Conservation (phyloP, 2,329 filamentous ascomycete genomes). For the Penicillium corylophilum region DNA sequence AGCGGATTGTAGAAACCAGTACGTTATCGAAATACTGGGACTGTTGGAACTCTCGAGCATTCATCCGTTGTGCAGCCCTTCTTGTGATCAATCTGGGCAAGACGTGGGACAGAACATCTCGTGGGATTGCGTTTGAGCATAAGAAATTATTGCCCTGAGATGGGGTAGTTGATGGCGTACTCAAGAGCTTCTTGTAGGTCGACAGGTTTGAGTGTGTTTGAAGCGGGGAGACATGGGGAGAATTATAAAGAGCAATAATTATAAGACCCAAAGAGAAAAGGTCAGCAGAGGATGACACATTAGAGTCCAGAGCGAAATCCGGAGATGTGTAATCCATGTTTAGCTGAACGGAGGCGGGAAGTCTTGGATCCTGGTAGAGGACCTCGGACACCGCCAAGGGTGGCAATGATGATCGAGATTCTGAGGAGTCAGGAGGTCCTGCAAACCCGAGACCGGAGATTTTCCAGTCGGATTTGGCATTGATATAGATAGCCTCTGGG, state of each 20-base stretch:
- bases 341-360: slow-evolving; percentile 80
- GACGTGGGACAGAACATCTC: slow-evolving; percentile 71
- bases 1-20: slow-evolving; percentile 91
- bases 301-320: slow-evolving; percentile 90
- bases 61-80: slow-evolving; percentile 81
- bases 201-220: slow-evolving; percentile 77
- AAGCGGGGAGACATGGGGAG: slow-evolving; percentile 84
- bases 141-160: slow-evolving; percentile 81
- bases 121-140: slow-evolving; percentile 74
- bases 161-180: slow-evolving; percentile 74
- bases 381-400: slow-evolving; percentile 81
- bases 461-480: slow-evolving; percentile 98
- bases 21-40: slow-evolving; percentile 97
- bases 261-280: slow-evolving; percentile 92
- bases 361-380: slow-evolving; percentile 77
- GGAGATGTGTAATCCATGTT: slow-evolving; percentile 92
- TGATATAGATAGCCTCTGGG: slow-evolving; percentile 89
- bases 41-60: slow-evolving; percentile 87
- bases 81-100: slow-evolving; percentile 84
- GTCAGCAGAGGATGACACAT: slow-evolving; percentile 78
- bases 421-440: slow-evolving; percentile 73
- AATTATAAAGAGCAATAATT: slow-evolving; percentile 88
- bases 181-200: slow-evolving; percentile 81
- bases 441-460: slow-evolving; percentile 92
- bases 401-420: slow-evolving; percentile 70